These are phyloP conservation scores for Yamadazyma epiphylla DNA, from an alignment of 1,139 yeast genomes.

Conservation along the genomic window DNA sequence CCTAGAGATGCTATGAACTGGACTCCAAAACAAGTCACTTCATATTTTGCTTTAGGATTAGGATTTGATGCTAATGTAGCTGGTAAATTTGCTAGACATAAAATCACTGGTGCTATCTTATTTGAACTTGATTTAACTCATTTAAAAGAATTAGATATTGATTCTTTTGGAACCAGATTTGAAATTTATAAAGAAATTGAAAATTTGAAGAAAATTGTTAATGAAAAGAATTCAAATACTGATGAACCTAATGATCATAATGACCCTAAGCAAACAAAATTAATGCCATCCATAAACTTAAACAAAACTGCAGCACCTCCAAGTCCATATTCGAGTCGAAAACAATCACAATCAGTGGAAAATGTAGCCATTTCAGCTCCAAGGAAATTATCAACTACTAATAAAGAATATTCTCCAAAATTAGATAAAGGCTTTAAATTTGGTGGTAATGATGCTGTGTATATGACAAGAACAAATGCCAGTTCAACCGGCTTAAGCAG, in stretches of 20 bases:
- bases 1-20: constrained; percentile 58
- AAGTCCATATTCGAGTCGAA: constrained; percentile 14
- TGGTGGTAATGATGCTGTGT: constrained; percentile 14
- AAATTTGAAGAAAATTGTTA: constrained; percentile 41
- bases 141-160: constrained; percentile 85
- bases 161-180: constrained; percentile 92
- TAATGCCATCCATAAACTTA: constrained; percentile 14
- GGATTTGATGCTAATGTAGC: constrained; percentile 76
- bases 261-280: constrained; percentile 5
- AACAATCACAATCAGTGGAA: constrained; percentile 42
- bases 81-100: constrained; percentile 78
- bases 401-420: constrained; percentile 4
- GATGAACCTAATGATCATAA: constrained; percentile 5
- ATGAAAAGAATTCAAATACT: neutral
- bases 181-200: constrained; percentile 89
- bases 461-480: constrained; percentile 3
- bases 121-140: constrained; percentile 82
- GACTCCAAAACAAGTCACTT: constrained; percentile 83
- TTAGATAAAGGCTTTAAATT: constrained; percentile 16
- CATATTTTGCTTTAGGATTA: constrained; percentile 60
- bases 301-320: constrained; percentile 3
- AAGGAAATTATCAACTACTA: constrained; percentile 51
- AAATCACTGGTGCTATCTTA: constrained; percentile 81
- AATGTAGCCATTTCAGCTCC: constrained; percentile 44
- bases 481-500: constrained; percentile 16